Percentiles rank a stretch among this genome's conserved stretches.
phyloP scores from a whole-genome alignment of 2,329 filamentous ascomycete genomes.

The Diatrype stigma region DNA sequence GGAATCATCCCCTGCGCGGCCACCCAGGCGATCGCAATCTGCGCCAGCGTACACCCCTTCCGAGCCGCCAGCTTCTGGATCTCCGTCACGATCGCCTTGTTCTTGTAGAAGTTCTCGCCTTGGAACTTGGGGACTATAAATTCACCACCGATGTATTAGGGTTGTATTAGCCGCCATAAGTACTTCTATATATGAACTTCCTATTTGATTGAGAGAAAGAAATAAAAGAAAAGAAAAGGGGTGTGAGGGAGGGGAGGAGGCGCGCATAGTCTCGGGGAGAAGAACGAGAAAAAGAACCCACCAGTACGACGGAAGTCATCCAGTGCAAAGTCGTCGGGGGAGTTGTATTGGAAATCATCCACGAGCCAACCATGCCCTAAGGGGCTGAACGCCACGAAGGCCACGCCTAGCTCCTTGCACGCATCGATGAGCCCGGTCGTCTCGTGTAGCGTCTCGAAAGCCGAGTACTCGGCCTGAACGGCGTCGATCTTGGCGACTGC shows the following conservation, averaged over 20 bases:
- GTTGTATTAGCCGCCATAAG: no score
- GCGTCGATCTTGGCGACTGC: constrained; percentile 43
- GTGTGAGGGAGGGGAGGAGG: no score
- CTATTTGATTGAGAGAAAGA: no score
- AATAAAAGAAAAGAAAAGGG: no score
- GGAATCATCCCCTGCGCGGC: constrained; percentile 15
- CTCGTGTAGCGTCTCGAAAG: constrained; percentile 18
- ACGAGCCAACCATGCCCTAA: constrained; percentile 44
- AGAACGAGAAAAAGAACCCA: no score
- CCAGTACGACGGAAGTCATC: constrained; percentile 34
- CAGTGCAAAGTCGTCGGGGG: constrained; percentile 41
- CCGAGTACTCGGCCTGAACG: constrained; percentile 41
- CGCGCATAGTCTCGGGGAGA: no score
- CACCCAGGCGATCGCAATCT: constrained; percentile 34
- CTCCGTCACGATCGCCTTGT: constrained; percentile 36
- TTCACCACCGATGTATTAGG: no score
- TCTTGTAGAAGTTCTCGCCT: constrained; percentile 42
- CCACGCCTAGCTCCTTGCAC: constrained; percentile 21
- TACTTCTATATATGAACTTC: no score
- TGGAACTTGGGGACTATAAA: constrained; percentile 31
- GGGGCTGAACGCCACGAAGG: constrained; percentile 43
- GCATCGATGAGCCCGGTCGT: constrained; percentile 9
- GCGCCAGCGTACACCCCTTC: constrained; percentile 28
- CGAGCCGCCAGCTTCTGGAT: constrained; percentile 34
- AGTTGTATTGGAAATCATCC: constrained; percentile 37